Percentiles rank a stretch among this genome's conserved stretches.
Evolutionary conservation across 495 filamentous ascomycete genomes (phyloP).

Genomic region (Trichoderma erinaceum): DNA sequence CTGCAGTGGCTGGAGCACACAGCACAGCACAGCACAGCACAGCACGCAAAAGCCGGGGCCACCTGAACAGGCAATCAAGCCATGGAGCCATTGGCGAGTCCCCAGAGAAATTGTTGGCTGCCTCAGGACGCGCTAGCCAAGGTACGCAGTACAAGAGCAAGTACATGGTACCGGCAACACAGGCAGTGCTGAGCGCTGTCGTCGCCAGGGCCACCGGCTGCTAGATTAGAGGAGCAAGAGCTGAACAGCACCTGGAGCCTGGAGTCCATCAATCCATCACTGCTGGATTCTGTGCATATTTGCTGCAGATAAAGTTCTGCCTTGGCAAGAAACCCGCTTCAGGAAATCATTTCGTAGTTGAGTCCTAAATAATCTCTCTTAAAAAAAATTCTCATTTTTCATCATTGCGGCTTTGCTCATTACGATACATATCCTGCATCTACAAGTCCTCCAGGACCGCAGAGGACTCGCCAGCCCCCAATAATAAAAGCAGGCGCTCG

Average conservation of each 20-base stretch:
- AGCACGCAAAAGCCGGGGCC: background rate
- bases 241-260: too few relatives aligned
- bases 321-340: too few relatives aligned
- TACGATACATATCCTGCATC: too few relatives aligned
- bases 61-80: constrained; percentile 5
- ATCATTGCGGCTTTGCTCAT: too few relatives aligned
- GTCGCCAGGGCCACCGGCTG: background rate
- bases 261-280: too few relatives aligned
- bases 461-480: background rate
- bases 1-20: background rate
- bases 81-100: constrained; percentile 9
- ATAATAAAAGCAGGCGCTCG: too few relatives aligned
- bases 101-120: constrained; percentile 13
- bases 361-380: too few relatives aligned
- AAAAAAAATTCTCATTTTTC: too few relatives aligned
- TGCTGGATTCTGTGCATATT: too few relatives aligned
- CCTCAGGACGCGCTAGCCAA: constrained; percentile 13
- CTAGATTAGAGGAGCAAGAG: background rate
- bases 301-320: background rate
- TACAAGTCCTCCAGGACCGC: background rate
- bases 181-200: background rate
- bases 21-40: background rate
- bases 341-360: too few relatives aligned
- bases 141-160: background rate
- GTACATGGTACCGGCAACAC: background rate